Base-by-base conservation (phyloP, 306 rosid genomes). In the Hylodesmum podocarpum region DNA sequence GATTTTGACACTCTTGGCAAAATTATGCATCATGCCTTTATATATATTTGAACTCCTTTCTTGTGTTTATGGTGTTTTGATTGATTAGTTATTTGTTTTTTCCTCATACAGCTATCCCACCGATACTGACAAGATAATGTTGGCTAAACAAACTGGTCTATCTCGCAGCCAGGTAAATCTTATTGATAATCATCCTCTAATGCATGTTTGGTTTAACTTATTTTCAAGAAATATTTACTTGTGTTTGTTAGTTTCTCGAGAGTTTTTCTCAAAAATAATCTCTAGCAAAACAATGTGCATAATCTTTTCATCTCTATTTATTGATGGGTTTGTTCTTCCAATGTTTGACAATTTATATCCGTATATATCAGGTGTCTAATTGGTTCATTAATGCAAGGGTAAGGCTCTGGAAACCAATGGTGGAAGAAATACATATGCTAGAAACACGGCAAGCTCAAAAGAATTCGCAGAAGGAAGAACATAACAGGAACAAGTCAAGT, bases 331-430 rank as follows among this genome's bases (percentile, higher is more conserved):
- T 29, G n/a, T 41, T 78, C 19, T 64, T 54, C 40, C 33, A 50
- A 65, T 54, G 41, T 68, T 63, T 27, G 57, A 59, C 66, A 31
- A 50, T 16, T 3, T 53, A 4, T 33, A 4, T 53, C 29, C 25
- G 0, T 63, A 46, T 63, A 46, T 61, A 27, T 3, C 66, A 94
- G 98, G 96, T 94, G 18, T 93, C 98, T 5, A 93, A 93, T 81
- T 93, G 98, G 98, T 93, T 93, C 80, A 93, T 93, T 43, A 93
- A 93, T 78, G 98, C 98, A 64, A 90, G 98, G 80, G 98, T 93
- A 49, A 84, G 98, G 88, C 89, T 93, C 0, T 94, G 98, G 98
- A 94, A 94, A 74, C 98, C 98, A 41, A 89, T 94, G 98, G 98
- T 91, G 71, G 97, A 94, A 82, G 98, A 94, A 82, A 94, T 94